phyloP scores from a whole-genome alignment of 441 rosid species.

The Capsella rubella region DNA sequence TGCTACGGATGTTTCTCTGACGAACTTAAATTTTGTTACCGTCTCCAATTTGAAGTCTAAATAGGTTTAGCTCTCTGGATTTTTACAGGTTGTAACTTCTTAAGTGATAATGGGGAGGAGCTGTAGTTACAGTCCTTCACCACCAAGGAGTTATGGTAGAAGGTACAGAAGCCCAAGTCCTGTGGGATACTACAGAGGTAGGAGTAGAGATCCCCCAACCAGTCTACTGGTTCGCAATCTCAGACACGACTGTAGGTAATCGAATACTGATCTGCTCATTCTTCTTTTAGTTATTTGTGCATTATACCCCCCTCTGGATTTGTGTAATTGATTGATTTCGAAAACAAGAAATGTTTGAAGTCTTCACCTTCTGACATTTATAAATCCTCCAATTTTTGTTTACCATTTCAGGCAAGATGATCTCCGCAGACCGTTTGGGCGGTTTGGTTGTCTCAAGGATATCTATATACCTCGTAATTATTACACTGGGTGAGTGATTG shows the following conservation, averaged over 20 bases:
- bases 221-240: constrained; percentile 96
- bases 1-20: constrained; percentile 9
- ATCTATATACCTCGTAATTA: constrained; percentile 91
- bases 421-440: constrained; percentile 78
- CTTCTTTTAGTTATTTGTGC: background rate
- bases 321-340: background rate
- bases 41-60: background rate
- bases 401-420: constrained; percentile 75
- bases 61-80: background rate
- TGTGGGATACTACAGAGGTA: constrained; percentile 56
- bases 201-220: constrained; percentile 72
- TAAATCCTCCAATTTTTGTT: background rate
- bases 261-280: background rate
- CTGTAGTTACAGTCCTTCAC: constrained; percentile 88
- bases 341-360: background rate
- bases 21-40: background rate
- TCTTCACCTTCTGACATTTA: background rate
- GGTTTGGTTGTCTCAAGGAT: constrained; percentile 92
- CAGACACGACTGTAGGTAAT: constrained; percentile 78
- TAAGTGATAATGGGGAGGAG: constrained; percentile 59
- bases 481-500: constrained; percentile 73
- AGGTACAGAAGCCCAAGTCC: constrained; percentile 76
- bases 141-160: constrained; percentile 70
- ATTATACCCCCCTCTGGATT: background rate
- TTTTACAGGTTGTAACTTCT: background rate